Conservation (phyloP, 2,329 filamentous ascomycete genomes). For the Monosporascus ibericus region DNA sequence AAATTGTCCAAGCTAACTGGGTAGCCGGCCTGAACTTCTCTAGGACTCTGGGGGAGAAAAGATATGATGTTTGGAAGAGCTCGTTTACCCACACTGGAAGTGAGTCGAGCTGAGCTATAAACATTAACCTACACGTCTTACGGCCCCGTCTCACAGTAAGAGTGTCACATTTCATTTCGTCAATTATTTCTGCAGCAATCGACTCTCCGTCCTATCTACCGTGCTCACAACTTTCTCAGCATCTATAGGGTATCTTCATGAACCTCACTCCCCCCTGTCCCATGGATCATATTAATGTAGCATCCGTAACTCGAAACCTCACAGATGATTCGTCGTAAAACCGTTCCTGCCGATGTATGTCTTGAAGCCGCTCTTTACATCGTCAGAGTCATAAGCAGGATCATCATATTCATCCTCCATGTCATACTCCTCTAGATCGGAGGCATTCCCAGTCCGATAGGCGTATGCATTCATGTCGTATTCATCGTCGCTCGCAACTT, state of each 20-base stretch:
- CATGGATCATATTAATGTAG: not conserved
- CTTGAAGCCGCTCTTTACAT: slow-evolving; percentile 15
- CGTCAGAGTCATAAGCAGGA: slow-evolving; percentile 23
- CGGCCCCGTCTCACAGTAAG: too few species aligned
- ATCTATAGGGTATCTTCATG: not conserved
- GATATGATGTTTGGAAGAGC: too few species aligned
- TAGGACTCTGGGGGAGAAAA: too few species aligned
- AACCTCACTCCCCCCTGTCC: not conserved
- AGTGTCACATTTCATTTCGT: too few species aligned
- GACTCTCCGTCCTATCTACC: too few species aligned
- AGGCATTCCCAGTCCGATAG: slow-evolving; percentile 47
- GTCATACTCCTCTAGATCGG: slow-evolving; percentile 50
- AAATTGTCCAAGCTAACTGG: too few species aligned
- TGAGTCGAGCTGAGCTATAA: too few species aligned
- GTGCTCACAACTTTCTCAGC: not conserved
- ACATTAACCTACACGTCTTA: too few species aligned
- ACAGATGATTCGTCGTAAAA: slow-evolving; percentile 23
- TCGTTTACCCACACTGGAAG: too few species aligned
- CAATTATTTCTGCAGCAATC: too few species aligned
- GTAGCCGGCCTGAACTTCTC: too few species aligned
- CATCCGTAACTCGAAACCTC: not conserved
- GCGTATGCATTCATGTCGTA: slow-evolving; percentile 49
- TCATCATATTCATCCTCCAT: slow-evolving; percentile 31
- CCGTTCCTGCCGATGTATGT: slow-evolving; percentile 34
- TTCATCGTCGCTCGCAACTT: slow-evolving; percentile 67